A percentile compares a stretch with the other conserved stretches of the same genome.
Conservation (phyloP, 805 yeast species). For the Myxozyma geophila region DNA sequence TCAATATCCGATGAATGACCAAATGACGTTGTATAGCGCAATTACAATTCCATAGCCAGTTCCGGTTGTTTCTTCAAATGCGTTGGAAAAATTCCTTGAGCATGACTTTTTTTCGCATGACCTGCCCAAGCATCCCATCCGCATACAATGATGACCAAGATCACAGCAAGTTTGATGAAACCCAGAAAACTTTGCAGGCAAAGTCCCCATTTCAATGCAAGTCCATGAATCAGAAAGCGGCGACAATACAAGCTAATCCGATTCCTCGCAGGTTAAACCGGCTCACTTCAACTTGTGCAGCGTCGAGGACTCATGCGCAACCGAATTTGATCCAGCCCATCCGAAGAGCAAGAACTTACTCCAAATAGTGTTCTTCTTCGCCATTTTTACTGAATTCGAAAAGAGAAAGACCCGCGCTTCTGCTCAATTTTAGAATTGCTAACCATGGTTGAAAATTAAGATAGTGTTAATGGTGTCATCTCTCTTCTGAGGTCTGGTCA, state of each 20-base stretch:
- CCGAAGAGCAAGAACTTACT: not conserved
- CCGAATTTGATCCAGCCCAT: constrained; percentile 3
- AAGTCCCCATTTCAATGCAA: constrained; percentile 2
- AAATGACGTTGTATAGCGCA: not conserved
- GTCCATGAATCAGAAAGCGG: constrained; percentile 3
- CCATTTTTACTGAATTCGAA: not conserved
- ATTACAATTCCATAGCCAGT: not conserved
- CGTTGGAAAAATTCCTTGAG: not conserved
- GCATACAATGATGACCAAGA: not conserved
- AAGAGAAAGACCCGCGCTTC: not conserved
- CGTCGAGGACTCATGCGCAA: not conserved
- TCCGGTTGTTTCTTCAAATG: not conserved
- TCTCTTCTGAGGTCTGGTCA: not conserved
- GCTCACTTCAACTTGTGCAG: constrained; percentile 2
- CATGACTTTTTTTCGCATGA: not conserved
- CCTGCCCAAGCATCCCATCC: constrained; percentile 1
- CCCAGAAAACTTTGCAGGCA: not conserved
- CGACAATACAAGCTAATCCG: not conserved
- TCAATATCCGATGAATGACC: not conserved
- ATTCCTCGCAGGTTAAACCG: not conserved
- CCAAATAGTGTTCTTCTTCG: not conserved
- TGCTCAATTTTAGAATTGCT: not conserved
- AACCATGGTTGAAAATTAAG: constrained; percentile 1
- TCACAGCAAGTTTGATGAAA: not conserved
- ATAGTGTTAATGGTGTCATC: not conserved